These are phyloP conservation scores for Fraxinus platypoda DNA, from an alignment of 305 asterid genomes.

Conservation along the genomic window DNA sequence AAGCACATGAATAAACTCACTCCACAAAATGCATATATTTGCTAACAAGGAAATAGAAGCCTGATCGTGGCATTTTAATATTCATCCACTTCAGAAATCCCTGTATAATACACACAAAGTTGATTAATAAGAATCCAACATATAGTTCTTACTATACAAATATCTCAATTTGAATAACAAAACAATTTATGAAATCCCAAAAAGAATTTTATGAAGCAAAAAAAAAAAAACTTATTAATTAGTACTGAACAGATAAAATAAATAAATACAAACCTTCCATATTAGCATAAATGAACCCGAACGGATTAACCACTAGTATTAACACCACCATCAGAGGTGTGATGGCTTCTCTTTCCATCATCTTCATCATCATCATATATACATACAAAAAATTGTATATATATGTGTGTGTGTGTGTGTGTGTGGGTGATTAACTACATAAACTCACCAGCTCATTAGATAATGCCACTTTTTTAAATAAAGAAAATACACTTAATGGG, in stretches of 20 bases:
- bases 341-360: slow-evolving; percentile 49
- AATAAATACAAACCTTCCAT: slow-evolving; percentile 61
- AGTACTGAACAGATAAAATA: slow-evolving; percentile 1
- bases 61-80: neutral
- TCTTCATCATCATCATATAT: slow-evolving; percentile 24
- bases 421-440: neutral
- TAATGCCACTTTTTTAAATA: slow-evolving; percentile 11
- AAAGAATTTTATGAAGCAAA: slow-evolving; percentile 5
- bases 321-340: slow-evolving; percentile 49
- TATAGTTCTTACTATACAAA: neutral
- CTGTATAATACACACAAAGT: neutral
- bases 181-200: slow-evolving; percentile 13
- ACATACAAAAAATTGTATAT: slow-evolving; percentile 27
- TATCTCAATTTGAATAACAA: neutral
- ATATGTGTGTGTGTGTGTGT: neutral
- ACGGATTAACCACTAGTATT: slow-evolving; percentile 53
- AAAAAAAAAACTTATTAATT: neutral
- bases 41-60: neutral
- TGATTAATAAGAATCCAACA: neutral
- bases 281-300: slow-evolving; percentile 64
- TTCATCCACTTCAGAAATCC: neutral
- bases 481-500: neutral
- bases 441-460: slow-evolving; percentile 29
- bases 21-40: neutral
- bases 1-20: neutral